Conservation (phyloP, 805 yeast genomes). For the Jamesozyma lodderae region DNA sequence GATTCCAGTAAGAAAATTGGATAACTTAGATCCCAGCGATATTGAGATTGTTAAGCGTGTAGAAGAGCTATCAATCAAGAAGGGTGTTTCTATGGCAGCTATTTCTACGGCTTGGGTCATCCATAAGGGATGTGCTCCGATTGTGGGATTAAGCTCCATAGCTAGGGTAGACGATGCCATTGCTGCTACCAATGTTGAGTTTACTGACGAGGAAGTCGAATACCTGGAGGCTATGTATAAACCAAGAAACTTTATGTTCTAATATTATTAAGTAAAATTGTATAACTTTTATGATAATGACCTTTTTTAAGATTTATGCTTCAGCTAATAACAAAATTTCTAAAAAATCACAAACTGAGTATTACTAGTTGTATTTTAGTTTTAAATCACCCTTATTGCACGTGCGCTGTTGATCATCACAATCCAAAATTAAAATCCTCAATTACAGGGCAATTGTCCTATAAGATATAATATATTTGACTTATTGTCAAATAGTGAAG, state of each 20-base stretch:
- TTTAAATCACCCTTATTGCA: no score
- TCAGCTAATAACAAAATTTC: no score
- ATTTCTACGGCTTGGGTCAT: constrained; percentile 47
- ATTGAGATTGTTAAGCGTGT: constrained; percentile 39
- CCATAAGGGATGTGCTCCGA: constrained; percentile 43
- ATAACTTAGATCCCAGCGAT: constrained; percentile 15
- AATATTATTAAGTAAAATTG: no score
- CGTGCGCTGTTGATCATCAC: no score
- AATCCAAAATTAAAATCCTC: no score
- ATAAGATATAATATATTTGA: no score
- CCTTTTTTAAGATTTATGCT: no score
- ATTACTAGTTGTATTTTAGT: no score
- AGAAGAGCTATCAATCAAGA: constrained; percentile 44
- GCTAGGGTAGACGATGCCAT: constrained; percentile 46
- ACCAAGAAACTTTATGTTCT: constrained; percentile 3
- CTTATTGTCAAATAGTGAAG: no score
- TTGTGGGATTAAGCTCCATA: constrained; percentile 43
- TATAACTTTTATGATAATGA: no score
- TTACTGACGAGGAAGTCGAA: constrained; percentile 23
- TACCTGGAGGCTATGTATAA: constrained; percentile 13
- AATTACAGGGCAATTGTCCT: no score
- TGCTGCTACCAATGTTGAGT: constrained; percentile 33
- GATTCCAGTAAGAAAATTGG: constrained; percentile 35
- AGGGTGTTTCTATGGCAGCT: constrained; percentile 42
- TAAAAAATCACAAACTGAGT: no score